Percentiles rank a stretch among this genome's conserved stretches.
These are phyloP conservation scores for Candida xiaguanensis DNA, from an alignment of 805 yeast species.

Conservation along the genomic window DNA sequence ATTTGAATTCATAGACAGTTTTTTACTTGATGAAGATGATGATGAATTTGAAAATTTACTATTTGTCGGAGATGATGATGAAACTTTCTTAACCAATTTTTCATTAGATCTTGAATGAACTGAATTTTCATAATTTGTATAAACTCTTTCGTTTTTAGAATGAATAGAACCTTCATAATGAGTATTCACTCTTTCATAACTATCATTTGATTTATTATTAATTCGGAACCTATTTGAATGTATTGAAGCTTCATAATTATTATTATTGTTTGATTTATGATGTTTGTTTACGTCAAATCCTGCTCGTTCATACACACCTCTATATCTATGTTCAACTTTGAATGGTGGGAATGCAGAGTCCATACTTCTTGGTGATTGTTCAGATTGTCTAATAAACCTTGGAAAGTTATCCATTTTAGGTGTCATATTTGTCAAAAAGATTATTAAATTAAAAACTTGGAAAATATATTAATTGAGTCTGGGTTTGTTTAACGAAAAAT, in stretches of 20 bases:
- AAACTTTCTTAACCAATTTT: too few relatives aligned
- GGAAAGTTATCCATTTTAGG: slow-evolving; percentile 14
- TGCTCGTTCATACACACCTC: slow-evolving; percentile 76
- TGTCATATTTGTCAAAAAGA: too few relatives aligned
- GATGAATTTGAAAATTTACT: not conserved
- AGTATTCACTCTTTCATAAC: not conserved
- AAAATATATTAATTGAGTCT: too few relatives aligned
- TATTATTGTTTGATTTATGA: not conserved
- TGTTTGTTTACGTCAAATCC: slow-evolving; percentile 57
- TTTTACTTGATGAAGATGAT: slow-evolving; percentile 6
- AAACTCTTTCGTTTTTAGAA: too few relatives aligned
- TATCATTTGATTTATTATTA: not conserved
- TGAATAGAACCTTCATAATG: not conserved
- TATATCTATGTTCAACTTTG: slow-evolving; percentile 55
- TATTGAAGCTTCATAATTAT: not conserved
- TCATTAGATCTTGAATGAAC: too few relatives aligned
- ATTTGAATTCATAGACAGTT: slow-evolving; percentile 7
- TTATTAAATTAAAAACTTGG: too few relatives aligned
- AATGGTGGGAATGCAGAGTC: slow-evolving; percentile 69
- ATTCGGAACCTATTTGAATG: not conserved
- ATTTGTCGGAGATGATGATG: not conserved
- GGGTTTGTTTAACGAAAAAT: too few relatives aligned
- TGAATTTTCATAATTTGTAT: not conserved
- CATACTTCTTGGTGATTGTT: slow-evolving; percentile 22
- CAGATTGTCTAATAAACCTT: slow-evolving; percentile 15